Evolutionary conservation across 805 yeast species (phyloP), one percentile per base, ranked within the genome.

Genomic region (Debaryomyces prosopidis): DNA sequence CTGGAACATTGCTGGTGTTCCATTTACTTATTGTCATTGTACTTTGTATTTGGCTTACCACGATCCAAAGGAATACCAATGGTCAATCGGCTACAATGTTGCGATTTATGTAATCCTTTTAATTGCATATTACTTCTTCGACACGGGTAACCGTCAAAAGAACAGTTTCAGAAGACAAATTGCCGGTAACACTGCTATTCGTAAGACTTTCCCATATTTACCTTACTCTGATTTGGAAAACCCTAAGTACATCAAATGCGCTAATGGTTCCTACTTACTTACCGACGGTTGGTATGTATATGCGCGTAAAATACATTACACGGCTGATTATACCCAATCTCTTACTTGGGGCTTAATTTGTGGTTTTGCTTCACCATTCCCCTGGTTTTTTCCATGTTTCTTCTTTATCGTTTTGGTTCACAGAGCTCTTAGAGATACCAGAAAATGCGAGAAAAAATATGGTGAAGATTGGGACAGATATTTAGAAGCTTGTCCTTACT

Each of bases 1-100:
- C 77, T 94, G 99, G 99, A 94, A 94, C 73, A 89, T 94, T 65
- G 97, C 97, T 27, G 99, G 99, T 59, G 99, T 94, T 35, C 99
- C 99, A 40, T 94, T 84, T 82, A 92, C 98, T 36, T 94, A 94
- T 74, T 89, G 97, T 69, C 97, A 90, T 63, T 85, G 95, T 66
- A 88, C 96, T 9, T 75, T 94, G 58, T 94, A 71, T 74, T 71
- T 94, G 58, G 84, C 83, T 54, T 82, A 83, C 71, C 96, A 89
- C 68, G 78, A 88, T 46, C 98, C 98, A 38, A 55, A 71, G 15
- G 96, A 88, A 63, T 94, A 94, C 71, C 66, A 76, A 38, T 82
- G 92, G 87, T 78, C 92, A 5, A 66, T 77, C 34, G 47, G 54
- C 7, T 89, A 85, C 76, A 82, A 82, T 66, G 59, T 71, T 15